Conservation (phyloP, 495 filamentous ascomycete genomes). For the Neurospora sp. region DNA sequence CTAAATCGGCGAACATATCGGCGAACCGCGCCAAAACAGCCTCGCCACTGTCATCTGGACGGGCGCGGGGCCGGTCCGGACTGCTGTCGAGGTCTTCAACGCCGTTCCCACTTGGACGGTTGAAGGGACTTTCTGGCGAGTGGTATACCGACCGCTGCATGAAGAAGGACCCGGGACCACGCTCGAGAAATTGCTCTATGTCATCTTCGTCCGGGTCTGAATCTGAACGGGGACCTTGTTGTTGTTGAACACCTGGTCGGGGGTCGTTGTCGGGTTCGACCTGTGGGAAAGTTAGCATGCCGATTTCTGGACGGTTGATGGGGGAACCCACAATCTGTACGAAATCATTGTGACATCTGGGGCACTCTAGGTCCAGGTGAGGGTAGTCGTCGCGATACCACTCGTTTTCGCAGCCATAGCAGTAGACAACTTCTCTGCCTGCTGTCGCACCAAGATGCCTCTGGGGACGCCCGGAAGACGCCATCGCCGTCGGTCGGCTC, state of each 20-base stretch:
- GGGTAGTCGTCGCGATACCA: conserved; percentile 59
- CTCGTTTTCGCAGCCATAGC: conserved; percentile 68
- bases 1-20: conserved; percentile 27
- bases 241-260: conserved; percentile 25
- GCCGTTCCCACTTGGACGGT: not conserved
- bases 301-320: not conserved
- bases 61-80: not conserved
- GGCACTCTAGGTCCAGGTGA: conserved; percentile 50
- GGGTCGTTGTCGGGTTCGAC: conserved; percentile 32
- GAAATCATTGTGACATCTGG: conserved; percentile 66
- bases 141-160: conserved; percentile 10
- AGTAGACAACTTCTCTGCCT: conserved; percentile 63
- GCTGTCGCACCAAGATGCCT: conserved; percentile 30
- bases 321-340: conserved; percentile 63
- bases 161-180: conserved; percentile 36
- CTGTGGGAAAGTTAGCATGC: conserved; percentile 19
- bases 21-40: conserved; percentile 33
- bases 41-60: conserved; percentile 8
- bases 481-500: conserved; percentile 30
- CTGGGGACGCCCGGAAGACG: conserved; percentile 6
- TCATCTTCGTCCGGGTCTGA: conserved; percentile 39
- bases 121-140: not conserved
- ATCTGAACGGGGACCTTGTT: conserved; percentile 26
- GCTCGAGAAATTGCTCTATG: conserved; percentile 37
- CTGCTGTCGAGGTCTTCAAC: not conserved